Conservation (phyloP, 2,329 filamentous ascomycete genomes). For the Coleophoma cylindrospora region DNA sequence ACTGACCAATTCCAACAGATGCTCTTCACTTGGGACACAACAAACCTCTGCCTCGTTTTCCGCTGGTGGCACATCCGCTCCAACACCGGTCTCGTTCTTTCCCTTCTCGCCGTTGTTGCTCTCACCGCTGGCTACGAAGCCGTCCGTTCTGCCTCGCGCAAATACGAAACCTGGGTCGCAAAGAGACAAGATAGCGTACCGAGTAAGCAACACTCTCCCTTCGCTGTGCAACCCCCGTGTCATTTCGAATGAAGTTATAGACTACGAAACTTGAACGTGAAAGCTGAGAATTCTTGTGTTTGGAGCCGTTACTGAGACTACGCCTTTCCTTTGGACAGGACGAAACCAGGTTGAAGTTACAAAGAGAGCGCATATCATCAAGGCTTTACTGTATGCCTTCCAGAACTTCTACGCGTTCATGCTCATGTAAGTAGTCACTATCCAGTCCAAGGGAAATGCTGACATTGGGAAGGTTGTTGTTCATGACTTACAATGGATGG, state of each 20-base stretch:
- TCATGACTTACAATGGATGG: slow-evolving; percentile 99
- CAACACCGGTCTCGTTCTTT: slow-evolving; percentile 69
- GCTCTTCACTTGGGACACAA: slow-evolving; percentile 96
- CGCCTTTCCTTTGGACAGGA: slow-evolving; percentile 66
- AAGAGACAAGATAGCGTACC: slow-evolving; percentile 18
- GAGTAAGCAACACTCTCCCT: slow-evolving; percentile 18
- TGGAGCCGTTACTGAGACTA: slow-evolving; percentile 50
- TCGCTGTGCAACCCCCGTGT: not conserved
- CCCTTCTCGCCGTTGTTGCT: slow-evolving; percentile 75
- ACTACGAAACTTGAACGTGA: not conserved
- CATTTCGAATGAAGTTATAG: not conserved
- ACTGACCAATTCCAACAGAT: slow-evolving; percentile 53
- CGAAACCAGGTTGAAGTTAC: slow-evolving; percentile 58
- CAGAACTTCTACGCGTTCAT: slow-evolving; percentile 99
- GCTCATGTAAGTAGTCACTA: slow-evolving; percentile 75
- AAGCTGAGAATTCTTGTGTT: slow-evolving; percentile 21
- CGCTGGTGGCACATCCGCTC: slow-evolving; percentile 80
- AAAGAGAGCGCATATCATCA: slow-evolving; percentile 69
- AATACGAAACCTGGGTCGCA: slow-evolving; percentile 58
- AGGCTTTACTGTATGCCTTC: slow-evolving; percentile 78
- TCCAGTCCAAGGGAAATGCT: slow-evolving; percentile 1
- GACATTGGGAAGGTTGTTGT: slow-evolving; percentile 68
- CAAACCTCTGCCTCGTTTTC: slow-evolving; percentile 95
- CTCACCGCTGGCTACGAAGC: slow-evolving; percentile 92
- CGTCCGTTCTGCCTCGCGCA: slow-evolving; percentile 69